Percentiles rank a stretch among this genome's conserved stretches.
These are phyloP conservation scores for Mucor ambiguus DNA, from an alignment of 371 early-diverging fungal species.

Conservation along the genomic window DNA sequence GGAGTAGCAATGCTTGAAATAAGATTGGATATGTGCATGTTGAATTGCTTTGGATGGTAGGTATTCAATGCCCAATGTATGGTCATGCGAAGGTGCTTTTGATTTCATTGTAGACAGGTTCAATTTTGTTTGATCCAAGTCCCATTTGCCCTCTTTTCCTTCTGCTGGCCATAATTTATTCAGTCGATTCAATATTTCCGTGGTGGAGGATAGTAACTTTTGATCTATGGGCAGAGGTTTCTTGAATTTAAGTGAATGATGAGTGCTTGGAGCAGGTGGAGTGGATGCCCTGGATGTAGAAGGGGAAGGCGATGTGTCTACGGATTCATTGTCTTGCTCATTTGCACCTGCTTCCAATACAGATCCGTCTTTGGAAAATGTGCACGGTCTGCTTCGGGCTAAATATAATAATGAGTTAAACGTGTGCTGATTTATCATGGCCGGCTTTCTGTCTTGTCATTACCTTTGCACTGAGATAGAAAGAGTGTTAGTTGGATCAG, in stretches of 20 bases:
- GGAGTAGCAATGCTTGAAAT: conserved; percentile 30
- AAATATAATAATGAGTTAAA: background rate
- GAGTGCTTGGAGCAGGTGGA: background rate
- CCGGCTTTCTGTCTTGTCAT: background rate
- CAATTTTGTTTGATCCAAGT: conserved; percentile 14
- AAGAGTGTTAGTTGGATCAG: background rate
- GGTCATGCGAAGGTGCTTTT: background rate
- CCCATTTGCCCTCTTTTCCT: conserved; percentile 38
- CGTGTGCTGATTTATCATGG: background rate
- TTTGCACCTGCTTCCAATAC: conserved; percentile 3
- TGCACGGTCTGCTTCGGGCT: conserved; percentile 33
- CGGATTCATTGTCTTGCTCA: background rate
- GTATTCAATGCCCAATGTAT: background rate
- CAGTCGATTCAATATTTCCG: conserved; percentile 13
- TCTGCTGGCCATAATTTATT: conserved; percentile 21
- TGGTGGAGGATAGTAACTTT: background rate
- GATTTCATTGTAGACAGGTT: background rate
- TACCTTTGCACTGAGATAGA: conserved; percentile 21
- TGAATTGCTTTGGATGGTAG: conserved; percentile 22
- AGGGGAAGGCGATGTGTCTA: background rate
- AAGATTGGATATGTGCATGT: conserved; percentile 21
- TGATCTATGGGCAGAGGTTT: background rate
- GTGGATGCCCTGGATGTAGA: background rate
- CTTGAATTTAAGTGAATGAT: background rate
- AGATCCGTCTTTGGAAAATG: conserved; percentile 34